phyloP scores from a whole-genome alignment of 495 filamentous ascomycete species.

The Trichoderma gamsii region DNA sequence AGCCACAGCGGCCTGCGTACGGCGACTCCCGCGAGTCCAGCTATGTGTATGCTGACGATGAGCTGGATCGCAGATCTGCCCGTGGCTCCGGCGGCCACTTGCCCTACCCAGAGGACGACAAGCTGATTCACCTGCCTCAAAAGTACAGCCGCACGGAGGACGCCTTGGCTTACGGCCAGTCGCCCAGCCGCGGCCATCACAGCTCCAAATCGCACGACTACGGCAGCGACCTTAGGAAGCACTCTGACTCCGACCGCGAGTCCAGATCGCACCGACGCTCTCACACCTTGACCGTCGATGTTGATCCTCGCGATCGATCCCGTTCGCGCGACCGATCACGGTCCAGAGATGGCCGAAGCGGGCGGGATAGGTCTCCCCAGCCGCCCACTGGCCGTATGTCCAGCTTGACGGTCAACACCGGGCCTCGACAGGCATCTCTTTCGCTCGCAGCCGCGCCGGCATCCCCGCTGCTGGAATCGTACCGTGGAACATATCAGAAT shows the following conservation, averaged over 20 bases:
- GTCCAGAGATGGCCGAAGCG: conserved; percentile 16
- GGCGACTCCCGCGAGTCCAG: conserved; percentile 19
- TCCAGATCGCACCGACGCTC: conserved; percentile 22
- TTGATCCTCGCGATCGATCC: conserved; percentile 19
- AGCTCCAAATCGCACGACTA: conserved; percentile 21
- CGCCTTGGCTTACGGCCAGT: conserved; percentile 40
- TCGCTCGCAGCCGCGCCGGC: conserved; percentile 56
- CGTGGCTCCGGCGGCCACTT: conserved; percentile 2
- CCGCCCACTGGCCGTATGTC: conserved; percentile 46
- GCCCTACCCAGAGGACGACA: conserved; percentile 17
- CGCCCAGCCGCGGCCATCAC: conserved; percentile 19
- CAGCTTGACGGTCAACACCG: conserved; percentile 37
- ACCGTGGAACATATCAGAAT: conserved; percentile 89
- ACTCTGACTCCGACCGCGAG: conserved; percentile 16
- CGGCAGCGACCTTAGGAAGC: conserved; percentile 18
- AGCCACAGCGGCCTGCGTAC: conserved; percentile 24
- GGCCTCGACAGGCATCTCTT: conserved; percentile 29
- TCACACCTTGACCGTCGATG: conserved; percentile 35
- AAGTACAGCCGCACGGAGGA: conserved; percentile 25
- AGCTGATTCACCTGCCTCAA: conserved; percentile 6
- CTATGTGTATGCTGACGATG: conserved; percentile 16
- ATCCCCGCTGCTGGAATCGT: conserved; percentile 85
- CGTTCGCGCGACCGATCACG: neutral
- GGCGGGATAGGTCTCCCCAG: conserved; percentile 39
- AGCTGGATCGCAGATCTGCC: conserved; percentile 8